Evolutionary conservation across 306 rosid species (phyloP), one percentile per base, ranked within the genome.

Genomic region (Rosa lucieae): DNA sequence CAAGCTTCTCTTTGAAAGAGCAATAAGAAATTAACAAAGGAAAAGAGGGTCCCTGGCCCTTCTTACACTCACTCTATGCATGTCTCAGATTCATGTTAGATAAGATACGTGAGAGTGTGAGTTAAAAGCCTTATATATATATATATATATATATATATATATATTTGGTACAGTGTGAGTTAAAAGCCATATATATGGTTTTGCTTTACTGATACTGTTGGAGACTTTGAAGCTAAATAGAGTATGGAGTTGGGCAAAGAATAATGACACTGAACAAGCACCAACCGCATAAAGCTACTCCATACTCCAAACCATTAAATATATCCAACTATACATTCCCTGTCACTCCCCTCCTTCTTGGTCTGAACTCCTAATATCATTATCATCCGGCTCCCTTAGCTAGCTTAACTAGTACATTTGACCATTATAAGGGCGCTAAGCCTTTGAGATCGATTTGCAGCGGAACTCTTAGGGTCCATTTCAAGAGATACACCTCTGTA

Each of bases 221-320:
- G 56, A 73, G 78, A 53, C 12, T 26, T 74, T 21, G 78, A 58
- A 74, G 23, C 11, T n/a, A 72, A 44, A 78, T 80, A 71, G 87
- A 71, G 84, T 39, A 82, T 61, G 77, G 67, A 73, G 82, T 78
- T 37, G 72, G 80, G 80, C 93, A 89, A 87, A 82, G 92, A 92
- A 89, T 88, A 74, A 92, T 78, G 72, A 79, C 79, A 59, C 52
- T 72, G 52, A 29, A 74, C 85, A 40, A 80, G 68, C 72, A 73
- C 87, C 90, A 87, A 84, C 85, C 63, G 47, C 77, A 37, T 73
- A 73, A 73, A 7, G 29, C 14, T 46, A 70, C 55, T 26, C 55
- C 73, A 43, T 43, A 29, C 7, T 10, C 8, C 42, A 23, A 4
- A 63, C 69, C n/a, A 32, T 62, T 62, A 15, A 59, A 21, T 23